Evolutionary conservation across 164 flowering plant genomes (phyloP), one percentile per base, ranked within the genome.

Genomic region (Annona cherimola): DNA sequence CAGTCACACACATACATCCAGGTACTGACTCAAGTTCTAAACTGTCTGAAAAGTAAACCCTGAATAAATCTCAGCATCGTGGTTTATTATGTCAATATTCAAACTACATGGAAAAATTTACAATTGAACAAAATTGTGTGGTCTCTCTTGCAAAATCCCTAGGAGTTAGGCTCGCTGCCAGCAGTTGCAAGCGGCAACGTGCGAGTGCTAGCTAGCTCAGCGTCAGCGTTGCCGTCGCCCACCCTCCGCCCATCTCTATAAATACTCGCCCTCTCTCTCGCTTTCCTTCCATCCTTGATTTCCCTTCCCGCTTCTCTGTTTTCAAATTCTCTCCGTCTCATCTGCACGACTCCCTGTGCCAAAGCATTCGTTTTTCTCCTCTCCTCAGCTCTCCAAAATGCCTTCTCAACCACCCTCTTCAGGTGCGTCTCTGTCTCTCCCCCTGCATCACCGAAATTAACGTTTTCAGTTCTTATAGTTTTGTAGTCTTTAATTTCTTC

Each of bases 361-460:
- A 54, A 16, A 54, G 12, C 59, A 54, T 26, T 18, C 63, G 2
- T 20, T 4, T 61, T n/a, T 61, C 35, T 26, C 4, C 40, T 61
- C 6, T 20, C 35, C n/a, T 20, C 6, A 4, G 2, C 63, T 61
- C 63, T 61, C 63, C 63, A n/a, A 3, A n/a, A 61, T 61, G 63
- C 35, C 63, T 61, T 61, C 63, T 4, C 35, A 61, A 61, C 63
- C 63, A 5, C 35, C 63, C 5, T 59, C 61, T 59, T 61, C 63
- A 61, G 63, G 63, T 67, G 44, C 45, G 14, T 67, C 69, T 67
- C 54, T 44, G 14, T 46, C 54, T 46, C 54, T 46, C 54, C 11
- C 54, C 11, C 2, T 46, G 9, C 11, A 6, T 46, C 3, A 50
- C 57, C 18, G 3, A 50, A 50, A 8, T 50, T 2, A 3, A 11